Evolutionary conservation across 345 rosid species (phyloP).

Genomic region (Heritiera littoralis): DNA sequence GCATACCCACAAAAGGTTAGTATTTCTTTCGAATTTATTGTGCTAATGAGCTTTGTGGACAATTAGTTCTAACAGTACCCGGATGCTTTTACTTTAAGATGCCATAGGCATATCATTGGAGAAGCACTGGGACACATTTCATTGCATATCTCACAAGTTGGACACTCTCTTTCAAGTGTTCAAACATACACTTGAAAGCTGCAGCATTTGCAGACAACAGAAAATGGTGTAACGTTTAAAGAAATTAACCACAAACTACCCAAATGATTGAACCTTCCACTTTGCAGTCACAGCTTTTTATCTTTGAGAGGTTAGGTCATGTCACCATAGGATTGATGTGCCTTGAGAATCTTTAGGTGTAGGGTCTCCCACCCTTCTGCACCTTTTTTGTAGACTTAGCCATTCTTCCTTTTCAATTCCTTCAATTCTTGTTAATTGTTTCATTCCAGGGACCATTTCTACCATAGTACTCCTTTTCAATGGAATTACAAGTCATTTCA

Average conservation of each 20-base stretch:
- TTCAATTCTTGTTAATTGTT: background rate
- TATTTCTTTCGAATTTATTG: too few species aligned
- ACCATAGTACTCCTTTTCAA: background rate
- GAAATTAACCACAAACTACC: background rate
- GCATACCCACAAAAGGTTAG: too few species aligned
- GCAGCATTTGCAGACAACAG: background rate
- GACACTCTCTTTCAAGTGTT: background rate
- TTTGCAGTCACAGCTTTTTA: background rate
- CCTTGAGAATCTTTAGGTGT: background rate
- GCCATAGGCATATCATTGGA: background rate
- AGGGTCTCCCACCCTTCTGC: background rate
- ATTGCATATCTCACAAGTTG: background rate
- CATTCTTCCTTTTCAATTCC: conserved; percentile 4
- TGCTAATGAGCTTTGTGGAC: too few species aligned
- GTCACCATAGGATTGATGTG: background rate
- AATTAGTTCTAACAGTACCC: too few species aligned
- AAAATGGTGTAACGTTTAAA: background rate
- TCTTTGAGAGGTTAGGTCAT: background rate
- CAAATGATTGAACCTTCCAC: background rate
- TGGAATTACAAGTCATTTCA: background rate
- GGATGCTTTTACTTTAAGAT: background rate
- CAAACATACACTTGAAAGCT: background rate
- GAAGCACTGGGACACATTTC: background rate
- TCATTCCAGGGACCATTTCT: background rate
- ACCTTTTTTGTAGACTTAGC: background rate